These are phyloP conservation scores for Dispira parvispora DNA, from an alignment of 192 early-diverging fungal genomes.

Conservation along the genomic window DNA sequence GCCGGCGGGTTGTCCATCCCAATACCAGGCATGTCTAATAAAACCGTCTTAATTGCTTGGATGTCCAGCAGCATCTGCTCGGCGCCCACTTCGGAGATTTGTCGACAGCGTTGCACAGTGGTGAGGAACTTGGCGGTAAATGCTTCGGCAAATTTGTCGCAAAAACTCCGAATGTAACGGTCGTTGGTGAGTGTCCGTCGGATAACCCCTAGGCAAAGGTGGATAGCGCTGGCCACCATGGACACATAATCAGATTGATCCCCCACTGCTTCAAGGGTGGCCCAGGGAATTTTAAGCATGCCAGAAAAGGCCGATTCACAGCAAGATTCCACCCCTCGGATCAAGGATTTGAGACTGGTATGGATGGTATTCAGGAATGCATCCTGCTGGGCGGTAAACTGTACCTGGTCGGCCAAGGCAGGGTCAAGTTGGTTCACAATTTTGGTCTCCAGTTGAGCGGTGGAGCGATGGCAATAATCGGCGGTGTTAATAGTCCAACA, in stretches of 20 bases:
- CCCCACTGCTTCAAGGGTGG: slow-evolving; percentile 65
- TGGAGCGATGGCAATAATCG: slow-evolving; percentile 83
- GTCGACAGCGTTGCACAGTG: slow-evolving; percentile 57
- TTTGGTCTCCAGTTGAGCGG: slow-evolving; percentile 74
- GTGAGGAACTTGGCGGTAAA: slow-evolving; percentile 49
- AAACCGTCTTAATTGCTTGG: neutral
- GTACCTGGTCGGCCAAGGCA: slow-evolving; percentile 46
- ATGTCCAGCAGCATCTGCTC: slow-evolving; percentile 50
- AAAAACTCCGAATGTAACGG: slow-evolving; percentile 74
- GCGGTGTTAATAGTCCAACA: slow-evolving; percentile 83
- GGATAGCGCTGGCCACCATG: slow-evolving; percentile 39
- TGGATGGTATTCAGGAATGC: slow-evolving; percentile 52
- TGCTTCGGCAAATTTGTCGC: slow-evolving; percentile 82
- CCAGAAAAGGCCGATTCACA: slow-evolving; percentile 49
- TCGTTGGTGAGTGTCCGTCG: slow-evolving; percentile 43
- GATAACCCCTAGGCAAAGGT: slow-evolving; percentile 33
- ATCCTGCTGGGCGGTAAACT: slow-evolving; percentile 59
- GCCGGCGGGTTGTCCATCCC: neutral
- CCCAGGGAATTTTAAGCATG: slow-evolving; percentile 73
- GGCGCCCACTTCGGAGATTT: slow-evolving; percentile 84
- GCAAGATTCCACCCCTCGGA: slow-evolving; percentile 42
- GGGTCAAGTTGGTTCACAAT: slow-evolving; percentile 66
- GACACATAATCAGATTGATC: slow-evolving; percentile 86
- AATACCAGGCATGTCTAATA: slow-evolving; percentile 1
- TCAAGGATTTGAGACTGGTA: slow-evolving; percentile 44